Conservation (phyloP, 2,329 filamentous ascomycete genomes). For the Basipetospora sp. region DNA sequence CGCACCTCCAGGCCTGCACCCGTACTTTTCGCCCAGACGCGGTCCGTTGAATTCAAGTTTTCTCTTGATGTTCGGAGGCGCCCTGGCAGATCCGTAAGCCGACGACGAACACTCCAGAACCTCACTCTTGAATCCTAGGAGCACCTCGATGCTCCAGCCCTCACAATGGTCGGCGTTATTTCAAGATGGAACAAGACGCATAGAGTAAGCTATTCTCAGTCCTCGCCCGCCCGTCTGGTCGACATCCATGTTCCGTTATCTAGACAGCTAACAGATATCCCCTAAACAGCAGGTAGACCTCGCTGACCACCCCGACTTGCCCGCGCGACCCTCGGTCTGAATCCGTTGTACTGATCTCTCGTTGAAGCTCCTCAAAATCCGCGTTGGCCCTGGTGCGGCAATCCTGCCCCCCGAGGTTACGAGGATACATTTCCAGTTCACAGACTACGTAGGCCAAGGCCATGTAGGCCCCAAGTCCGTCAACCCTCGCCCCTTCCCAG, state of each 20-base stretch:
- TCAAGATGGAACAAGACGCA: conserved; percentile 55
- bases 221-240: too few species aligned
- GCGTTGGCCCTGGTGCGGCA: conserved; percentile 69
- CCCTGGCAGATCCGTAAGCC: too few species aligned
- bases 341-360: too few species aligned
- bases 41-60: too few species aligned
- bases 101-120: too few species aligned
- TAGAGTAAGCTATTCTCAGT: conserved; percentile 32
- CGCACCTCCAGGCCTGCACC: too few species aligned
- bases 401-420: conserved; percentile 63
- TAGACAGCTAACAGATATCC: conserved; percentile 10
- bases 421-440: conserved; percentile 62
- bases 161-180: conserved; percentile 29
- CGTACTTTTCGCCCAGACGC: too few species aligned
- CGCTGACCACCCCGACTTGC: too few species aligned
- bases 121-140: too few species aligned
- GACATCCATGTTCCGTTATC: too few species aligned
- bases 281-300: conserved; percentile 31
- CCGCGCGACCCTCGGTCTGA: too few species aligned
- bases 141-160: conserved; percentile 1
- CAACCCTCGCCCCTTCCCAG: conserved; percentile 5
- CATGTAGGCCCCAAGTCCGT: conserved; percentile 59
- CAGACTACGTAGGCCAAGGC: conserved; percentile 43
- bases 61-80: too few species aligned
- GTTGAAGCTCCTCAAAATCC: conserved; percentile 54